Percentiles rank a stretch among this genome's conserved stretches.
Conservation (phyloP, 495 filamentous ascomycete genomes). For the Cladorrhinum samala region DNA sequence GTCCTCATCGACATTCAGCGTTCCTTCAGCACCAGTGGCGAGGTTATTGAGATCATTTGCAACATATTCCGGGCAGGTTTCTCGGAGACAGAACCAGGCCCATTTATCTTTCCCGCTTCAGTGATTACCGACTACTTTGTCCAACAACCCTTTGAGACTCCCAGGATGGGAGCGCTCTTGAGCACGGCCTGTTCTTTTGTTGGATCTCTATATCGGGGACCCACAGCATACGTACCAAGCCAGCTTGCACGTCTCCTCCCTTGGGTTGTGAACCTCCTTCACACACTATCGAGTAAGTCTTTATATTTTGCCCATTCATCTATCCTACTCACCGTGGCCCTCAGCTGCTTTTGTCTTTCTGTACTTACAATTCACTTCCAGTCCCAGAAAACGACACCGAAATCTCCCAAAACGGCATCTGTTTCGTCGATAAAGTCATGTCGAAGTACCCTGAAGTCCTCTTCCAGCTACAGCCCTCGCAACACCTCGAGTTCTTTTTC, state of each 20-base stretch:
- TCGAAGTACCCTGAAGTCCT: constrained; percentile 56
- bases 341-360: neutral
- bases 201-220: constrained; percentile 52
- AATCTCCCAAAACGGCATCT: constrained; percentile 68
- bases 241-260: constrained; percentile 52
- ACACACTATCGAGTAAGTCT: constrained; percentile 53
- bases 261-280: constrained; percentile 61
- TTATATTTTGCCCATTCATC: neutral
- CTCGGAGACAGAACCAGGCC: constrained; percentile 66
- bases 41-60: constrained; percentile 71
- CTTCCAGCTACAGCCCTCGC: constrained; percentile 41
- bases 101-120: constrained; percentile 69
- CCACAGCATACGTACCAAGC: constrained; percentile 29
- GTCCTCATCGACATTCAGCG: constrained; percentile 46
- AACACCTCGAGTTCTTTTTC: constrained; percentile 62
- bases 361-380: constrained; percentile 19
- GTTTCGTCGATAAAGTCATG: constrained; percentile 62
- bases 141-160: constrained; percentile 53
- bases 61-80: constrained; percentile 72
- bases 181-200: constrained; percentile 73
- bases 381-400: constrained; percentile 69
- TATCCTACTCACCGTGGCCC: neutral
- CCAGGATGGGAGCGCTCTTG: constrained; percentile 67
- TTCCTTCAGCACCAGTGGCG: constrained; percentile 54
- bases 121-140: constrained; percentile 67